Conservation (phyloP, 805 yeast genomes). For the Metschnikowia gelsemii region DNA sequence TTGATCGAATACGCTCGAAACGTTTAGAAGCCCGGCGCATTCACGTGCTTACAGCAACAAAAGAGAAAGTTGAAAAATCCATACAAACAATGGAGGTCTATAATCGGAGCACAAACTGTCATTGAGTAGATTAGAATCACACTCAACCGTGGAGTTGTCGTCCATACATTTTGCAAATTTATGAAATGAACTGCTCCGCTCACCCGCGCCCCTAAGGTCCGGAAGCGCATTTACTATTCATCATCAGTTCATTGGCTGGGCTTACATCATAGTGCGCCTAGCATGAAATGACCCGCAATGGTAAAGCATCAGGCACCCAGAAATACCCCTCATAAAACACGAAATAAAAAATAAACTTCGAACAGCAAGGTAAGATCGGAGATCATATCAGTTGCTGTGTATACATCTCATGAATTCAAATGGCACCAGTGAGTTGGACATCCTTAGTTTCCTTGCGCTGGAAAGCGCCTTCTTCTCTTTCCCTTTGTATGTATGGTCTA, state of each 20-base stretch:
- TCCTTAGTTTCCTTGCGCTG: too few species aligned
- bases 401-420: too few species aligned
- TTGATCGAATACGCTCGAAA: slow-evolving; percentile 5
- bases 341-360: neutral
- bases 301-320: neutral
- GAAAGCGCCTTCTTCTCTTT: too few species aligned
- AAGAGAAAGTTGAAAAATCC: neutral
- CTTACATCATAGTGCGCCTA: slow-evolving; percentile 16
- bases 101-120: too few species aligned
- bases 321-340: neutral
- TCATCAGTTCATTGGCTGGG: slow-evolving; percentile 15
- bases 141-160: too few species aligned
- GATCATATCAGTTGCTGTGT: too few species aligned
- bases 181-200: neutral
- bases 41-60: neutral
- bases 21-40: slow-evolving; percentile 1
- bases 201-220: slow-evolving; percentile 12
- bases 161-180: neutral
- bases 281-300: neutral
- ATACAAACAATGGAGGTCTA: neutral
- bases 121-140: too few species aligned
- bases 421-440: too few species aligned
- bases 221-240: slow-evolving; percentile 9
- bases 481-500: too few species aligned
- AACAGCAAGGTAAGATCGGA: too few species aligned